Conservation (phyloP, 1,284 basidiomycete genomes). For the Meira nashicola region DNA sequence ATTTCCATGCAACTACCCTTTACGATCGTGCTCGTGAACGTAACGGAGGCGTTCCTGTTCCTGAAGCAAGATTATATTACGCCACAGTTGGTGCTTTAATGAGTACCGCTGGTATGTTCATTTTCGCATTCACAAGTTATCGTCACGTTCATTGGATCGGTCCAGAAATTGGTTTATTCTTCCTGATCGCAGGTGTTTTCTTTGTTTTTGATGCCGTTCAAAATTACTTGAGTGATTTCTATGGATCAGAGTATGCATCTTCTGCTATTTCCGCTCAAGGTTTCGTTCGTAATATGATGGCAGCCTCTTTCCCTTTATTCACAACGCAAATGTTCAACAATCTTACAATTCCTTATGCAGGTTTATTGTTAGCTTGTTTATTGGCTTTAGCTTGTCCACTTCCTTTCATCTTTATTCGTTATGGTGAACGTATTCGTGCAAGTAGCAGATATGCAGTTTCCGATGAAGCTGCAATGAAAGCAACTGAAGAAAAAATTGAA, state of each 20-base stretch:
- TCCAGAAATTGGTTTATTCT: constrained; percentile 33
- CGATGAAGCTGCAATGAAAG: no score
- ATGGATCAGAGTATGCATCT: constrained; percentile 27
- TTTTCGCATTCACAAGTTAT: constrained; percentile 39
- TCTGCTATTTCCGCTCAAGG: constrained; percentile 37
- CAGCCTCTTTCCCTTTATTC: constrained; percentile 28
- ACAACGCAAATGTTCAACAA: constrained; percentile 37
- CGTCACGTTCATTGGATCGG: constrained; percentile 39
- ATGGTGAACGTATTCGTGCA: constrained; percentile 33
- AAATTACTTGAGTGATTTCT: constrained; percentile 30
- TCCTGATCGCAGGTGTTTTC: constrained; percentile 41
- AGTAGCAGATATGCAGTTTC: constrained; percentile 36
- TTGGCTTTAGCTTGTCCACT: constrained; percentile 31
- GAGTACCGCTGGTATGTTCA: constrained; percentile 35
- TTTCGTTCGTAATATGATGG: constrained; percentile 35
- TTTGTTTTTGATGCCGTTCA: constrained; percentile 39
- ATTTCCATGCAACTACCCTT: constrained; percentile 36
- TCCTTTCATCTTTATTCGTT: constrained; percentile 36
- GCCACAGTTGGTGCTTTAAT: constrained; percentile 33
- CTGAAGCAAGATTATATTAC: constrained; percentile 41
- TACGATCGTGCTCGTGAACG: constrained; percentile 28
- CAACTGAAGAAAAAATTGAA: no score
- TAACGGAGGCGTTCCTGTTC: constrained; percentile 37
- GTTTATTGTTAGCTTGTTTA: constrained; percentile 29
- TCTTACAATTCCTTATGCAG: constrained; percentile 30